phyloP scores from a whole-genome alignment of 2,329 filamentous ascomycete species.

The Aspergillus luchuensis region DNA sequence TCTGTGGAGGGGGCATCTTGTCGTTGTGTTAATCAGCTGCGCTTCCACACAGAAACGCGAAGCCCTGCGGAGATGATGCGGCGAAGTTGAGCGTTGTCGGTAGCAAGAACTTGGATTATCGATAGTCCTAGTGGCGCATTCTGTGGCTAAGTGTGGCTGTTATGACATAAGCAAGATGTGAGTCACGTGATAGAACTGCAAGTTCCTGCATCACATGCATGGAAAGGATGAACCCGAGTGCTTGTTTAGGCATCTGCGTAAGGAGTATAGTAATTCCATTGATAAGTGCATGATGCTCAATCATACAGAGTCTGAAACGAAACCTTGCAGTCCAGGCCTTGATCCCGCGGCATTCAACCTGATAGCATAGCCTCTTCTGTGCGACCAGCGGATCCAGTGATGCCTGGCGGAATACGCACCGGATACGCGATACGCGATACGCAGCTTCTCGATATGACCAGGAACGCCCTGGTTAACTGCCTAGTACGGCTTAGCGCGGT shows the following conservation, averaged over 20 bases:
- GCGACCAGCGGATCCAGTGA: background rate
- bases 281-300: background rate
- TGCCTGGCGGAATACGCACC: background rate
- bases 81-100: background rate
- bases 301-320: background rate
- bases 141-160: slow-evolving; percentile 14
- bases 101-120: slow-evolving; percentile 15
- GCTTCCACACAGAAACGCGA: background rate
- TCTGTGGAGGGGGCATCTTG: slow-evolving; percentile 76
- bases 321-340: background rate
- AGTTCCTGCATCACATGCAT: background rate
- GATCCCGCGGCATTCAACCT: background rate
- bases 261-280: no score
- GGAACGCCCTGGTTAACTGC: background rate
- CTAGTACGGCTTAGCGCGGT: background rate
- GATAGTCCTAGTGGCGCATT: slow-evolving; percentile 18
- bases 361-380: background rate
- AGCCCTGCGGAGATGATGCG: slow-evolving; percentile 6
- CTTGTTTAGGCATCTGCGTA: no score
- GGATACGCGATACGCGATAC: slow-evolving; percentile 4
- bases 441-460: background rate
- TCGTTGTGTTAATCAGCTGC: background rate
- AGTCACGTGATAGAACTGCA: background rate
- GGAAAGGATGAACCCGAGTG: background rate
- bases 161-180: background rate